A percentile compares a stretch with the other conserved stretches of the same genome.
phyloP scores from a whole-genome alignment of 208 protist genomes.

The Polymyxa betae region DNA sequence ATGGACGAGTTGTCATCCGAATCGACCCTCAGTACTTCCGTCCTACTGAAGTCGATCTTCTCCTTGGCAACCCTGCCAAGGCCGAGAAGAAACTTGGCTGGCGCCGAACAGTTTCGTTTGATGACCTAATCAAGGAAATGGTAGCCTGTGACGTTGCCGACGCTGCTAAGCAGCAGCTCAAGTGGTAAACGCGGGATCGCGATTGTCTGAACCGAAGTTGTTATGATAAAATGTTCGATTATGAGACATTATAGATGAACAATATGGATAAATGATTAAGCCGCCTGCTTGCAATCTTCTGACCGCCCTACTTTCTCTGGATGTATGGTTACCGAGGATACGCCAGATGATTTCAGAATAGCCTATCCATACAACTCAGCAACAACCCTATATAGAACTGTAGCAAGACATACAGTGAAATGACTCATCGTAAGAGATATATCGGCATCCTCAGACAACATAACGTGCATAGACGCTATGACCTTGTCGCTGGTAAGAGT shows the following conservation, averaged over 20 bases:
- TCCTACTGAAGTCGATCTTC: constrained; percentile 89
- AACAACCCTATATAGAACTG: neutral
- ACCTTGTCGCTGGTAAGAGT: neutral
- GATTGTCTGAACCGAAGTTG: no score
- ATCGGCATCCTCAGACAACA: neutral
- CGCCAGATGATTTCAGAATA: neutral
- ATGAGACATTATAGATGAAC: no score
- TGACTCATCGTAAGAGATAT: neutral
- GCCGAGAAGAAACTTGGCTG: constrained; percentile 87
- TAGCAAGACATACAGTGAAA: neutral
- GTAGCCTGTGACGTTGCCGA: constrained; percentile 55
- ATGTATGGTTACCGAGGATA: neutral
- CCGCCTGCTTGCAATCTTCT: no score
- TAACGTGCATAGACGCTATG: constrained; percentile 35
- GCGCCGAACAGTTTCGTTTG: constrained; percentile 66
- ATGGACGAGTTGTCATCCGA: constrained; percentile 67
- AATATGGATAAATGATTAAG: no score
- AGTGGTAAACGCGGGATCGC: neutral
- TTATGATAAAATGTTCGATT: no score
- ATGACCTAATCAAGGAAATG: constrained; percentile 68
- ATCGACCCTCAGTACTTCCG: constrained; percentile 86
- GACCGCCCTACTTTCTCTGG: neutral
- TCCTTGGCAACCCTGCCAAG: constrained; percentile 87
- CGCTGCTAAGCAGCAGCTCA: neutral
- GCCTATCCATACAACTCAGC: neutral